Evolutionary conservation across 2,329 filamentous ascomycete species (phyloP).

Genomic region (Neopestalotiopsis clavispora): DNA sequence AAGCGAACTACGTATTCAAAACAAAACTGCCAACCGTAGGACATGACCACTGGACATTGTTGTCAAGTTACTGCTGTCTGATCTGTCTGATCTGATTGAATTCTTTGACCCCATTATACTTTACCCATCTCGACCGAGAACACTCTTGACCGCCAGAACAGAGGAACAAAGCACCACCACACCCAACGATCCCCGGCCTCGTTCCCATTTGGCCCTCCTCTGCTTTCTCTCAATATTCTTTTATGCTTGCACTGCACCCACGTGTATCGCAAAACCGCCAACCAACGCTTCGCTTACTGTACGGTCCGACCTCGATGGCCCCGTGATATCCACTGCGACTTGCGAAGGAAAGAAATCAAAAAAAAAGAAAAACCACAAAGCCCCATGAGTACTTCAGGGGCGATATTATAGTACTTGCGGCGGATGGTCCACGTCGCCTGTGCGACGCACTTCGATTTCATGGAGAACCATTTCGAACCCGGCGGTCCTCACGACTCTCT

Average conservation of each 20-base stretch:
- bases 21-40: too few relatives aligned
- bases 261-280: background rate
- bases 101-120: slow-evolving; percentile 1
- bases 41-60: too few relatives aligned
- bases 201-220: background rate
- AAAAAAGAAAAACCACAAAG: background rate
- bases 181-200: background rate
- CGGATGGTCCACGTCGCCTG: slow-evolving; percentile 19
- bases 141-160: background rate
- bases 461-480: slow-evolving; percentile 21
- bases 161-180: background rate
- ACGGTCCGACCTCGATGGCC: slow-evolving; percentile 8
- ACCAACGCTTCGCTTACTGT: background rate
- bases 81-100: background rate
- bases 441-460: slow-evolving; percentile 21
- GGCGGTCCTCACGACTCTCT: slow-evolving; percentile 22
- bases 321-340: slow-evolving; percentile 13
- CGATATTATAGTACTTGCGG: slow-evolving; percentile 12
- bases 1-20: background rate
- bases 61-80: too few relatives aligned
- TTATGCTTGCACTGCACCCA: background rate
- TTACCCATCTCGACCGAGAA: background rate
- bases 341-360: background rate
- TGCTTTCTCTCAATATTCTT: background rate
- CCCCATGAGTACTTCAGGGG: slow-evolving; percentile 1